phyloP scores from a whole-genome alignment of 371 early-diverging fungal genomes.

The Parasitella parasitica region DNA sequence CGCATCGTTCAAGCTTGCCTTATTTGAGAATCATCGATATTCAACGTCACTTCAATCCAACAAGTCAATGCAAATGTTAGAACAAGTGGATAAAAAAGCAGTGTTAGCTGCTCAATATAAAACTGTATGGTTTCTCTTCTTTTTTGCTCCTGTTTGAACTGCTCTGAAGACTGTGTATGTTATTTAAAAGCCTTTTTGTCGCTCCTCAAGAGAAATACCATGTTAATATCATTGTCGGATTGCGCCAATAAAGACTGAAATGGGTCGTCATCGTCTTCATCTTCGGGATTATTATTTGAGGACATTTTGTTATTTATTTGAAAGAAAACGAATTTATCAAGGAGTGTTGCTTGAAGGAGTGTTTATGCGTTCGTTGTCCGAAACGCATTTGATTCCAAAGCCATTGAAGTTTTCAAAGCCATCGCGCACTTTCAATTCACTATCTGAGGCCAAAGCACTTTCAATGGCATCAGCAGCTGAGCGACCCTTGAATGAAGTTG shows the following conservation, averaged over 20 bases:
- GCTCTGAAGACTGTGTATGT: background rate
- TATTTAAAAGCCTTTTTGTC: background rate
- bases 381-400: slow-evolving; percentile 17
- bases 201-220: background rate
- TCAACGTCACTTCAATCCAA: slow-evolving; percentile 19
- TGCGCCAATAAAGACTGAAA: background rate
- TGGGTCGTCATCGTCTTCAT: background rate
- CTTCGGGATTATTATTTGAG: background rate
- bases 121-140: slow-evolving; percentile 12
- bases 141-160: background rate
- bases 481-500: background rate
- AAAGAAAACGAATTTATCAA: background rate
- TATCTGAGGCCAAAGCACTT: background rate
- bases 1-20: background rate
- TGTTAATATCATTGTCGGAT: background rate
- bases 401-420: slow-evolving; percentile 22
- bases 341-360: background rate
- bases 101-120: slow-evolving; percentile 20
- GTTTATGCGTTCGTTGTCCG: background rate
- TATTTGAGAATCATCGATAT: slow-evolving; percentile 7
- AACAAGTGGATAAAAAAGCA: slow-evolving; percentile 22
- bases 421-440: slow-evolving; percentile 3
- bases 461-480: slow-evolving; percentile 2
- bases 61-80: slow-evolving; percentile 19
- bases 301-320: background rate